Evolutionary conservation across 202 grass and related monocot species (phyloP).

Genomic region (Musa balbisiana): DNA sequence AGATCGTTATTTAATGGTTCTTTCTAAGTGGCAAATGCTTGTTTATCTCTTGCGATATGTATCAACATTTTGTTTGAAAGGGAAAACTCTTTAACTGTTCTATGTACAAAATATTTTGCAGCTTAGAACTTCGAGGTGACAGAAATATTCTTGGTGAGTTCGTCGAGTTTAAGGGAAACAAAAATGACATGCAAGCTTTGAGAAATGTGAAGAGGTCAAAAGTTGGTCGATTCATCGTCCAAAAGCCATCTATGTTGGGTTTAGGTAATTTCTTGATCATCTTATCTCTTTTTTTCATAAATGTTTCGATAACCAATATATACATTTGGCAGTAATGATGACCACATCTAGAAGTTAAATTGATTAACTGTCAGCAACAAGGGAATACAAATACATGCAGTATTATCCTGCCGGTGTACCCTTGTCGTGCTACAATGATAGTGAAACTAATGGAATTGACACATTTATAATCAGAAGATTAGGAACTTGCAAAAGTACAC

Average conservation of each 20-base stretch:
- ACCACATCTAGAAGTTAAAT: no score
- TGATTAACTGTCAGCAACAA: no score
- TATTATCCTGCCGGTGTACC: no score
- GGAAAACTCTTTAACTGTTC: neutral
- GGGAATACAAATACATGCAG: no score
- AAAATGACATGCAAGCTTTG: conserved; percentile 65
- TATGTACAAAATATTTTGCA: conserved; percentile 29
- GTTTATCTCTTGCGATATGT: neutral
- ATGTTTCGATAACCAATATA: neutral
- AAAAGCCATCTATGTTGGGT: conserved; percentile 80
- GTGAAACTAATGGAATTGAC: no score
- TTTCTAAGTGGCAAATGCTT: no score
- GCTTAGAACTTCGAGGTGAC: conserved; percentile 66
- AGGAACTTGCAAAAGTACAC: no score
- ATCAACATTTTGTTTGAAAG: neutral
- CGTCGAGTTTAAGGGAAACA: conserved; percentile 83
- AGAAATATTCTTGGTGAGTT: conserved; percentile 89
- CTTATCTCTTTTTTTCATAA: neutral
- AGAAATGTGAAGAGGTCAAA: conserved; percentile 90
- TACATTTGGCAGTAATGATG: no score
- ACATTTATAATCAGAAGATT: no score
- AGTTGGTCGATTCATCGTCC: conserved; percentile 60
- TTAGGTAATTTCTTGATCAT: conserved; percentile 46
- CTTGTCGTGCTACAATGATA: no score
- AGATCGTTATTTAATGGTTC: no score